Conservation (phyloP, 148 eudicot genomes). For the Tetragonia tetragonoides region DNA sequence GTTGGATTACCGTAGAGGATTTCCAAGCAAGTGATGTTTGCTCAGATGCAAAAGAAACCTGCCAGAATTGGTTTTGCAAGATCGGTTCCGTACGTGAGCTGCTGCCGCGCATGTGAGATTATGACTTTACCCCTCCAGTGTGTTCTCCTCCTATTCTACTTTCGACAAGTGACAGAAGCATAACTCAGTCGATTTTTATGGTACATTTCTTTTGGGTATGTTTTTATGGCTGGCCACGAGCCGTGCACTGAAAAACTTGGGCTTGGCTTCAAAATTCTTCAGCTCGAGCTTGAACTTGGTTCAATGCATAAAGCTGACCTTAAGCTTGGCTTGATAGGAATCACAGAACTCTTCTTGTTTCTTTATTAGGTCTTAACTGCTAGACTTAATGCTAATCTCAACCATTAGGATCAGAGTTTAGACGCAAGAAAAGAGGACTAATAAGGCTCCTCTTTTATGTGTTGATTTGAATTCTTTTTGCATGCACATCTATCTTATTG, state of each 20-base stretch:
- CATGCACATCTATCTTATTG: neutral
- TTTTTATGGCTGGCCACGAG: no score
- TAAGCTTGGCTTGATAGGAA: neutral
- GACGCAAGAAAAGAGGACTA: neutral
- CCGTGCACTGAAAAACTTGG: no score
- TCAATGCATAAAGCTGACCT: no score
- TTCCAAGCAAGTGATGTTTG: conserved; percentile 53
- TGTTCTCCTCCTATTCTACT: conserved; percentile 3
- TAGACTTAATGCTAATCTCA: neutral
- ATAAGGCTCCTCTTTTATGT: neutral
- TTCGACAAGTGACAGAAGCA: neutral
- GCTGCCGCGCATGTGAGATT: conserved; percentile 79
- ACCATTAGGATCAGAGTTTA: neutral
- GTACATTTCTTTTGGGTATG: neutral
- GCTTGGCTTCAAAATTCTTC: no score
- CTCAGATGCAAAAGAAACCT: conserved; percentile 69
- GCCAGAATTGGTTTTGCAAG: conserved; percentile 80
- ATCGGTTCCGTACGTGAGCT: conserved; percentile 65
- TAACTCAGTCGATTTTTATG: neutral
- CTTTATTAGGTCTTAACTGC: neutral
- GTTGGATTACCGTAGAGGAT: conserved; percentile 44
- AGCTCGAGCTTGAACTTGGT: no score
- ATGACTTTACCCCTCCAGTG: neutral
- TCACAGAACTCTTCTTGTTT: neutral
- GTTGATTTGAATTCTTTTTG: neutral